Evolutionary conservation across 1,139 yeast species (phyloP).

Genomic region (Groenewaldozyma auringiensis): DNA sequence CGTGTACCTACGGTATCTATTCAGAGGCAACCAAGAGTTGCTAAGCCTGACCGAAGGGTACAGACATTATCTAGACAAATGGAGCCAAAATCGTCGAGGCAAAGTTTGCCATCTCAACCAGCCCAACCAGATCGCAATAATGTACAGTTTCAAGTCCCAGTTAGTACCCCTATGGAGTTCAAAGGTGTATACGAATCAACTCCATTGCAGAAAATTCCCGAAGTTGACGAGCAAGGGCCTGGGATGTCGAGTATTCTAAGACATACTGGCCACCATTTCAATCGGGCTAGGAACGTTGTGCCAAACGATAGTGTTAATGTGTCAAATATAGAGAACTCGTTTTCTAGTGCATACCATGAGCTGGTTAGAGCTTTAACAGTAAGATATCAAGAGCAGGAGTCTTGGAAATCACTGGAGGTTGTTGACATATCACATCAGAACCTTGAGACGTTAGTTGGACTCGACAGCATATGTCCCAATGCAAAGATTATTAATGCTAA

Average conservation of each 20-base stretch:
- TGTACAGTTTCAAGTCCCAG: neutral
- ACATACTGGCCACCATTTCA: neutral
- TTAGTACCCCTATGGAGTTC: neutral
- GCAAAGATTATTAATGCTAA: constrained; percentile 27
- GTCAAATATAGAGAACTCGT: constrained; percentile 26
- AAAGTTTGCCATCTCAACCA: no score
- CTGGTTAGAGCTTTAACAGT: constrained; percentile 28
- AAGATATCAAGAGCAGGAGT: constrained; percentile 26
- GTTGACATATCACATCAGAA: constrained; percentile 27
- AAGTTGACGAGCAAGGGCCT: constrained; percentile 11
- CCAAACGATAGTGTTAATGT: constrained; percentile 17
- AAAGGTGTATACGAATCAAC: neutral
- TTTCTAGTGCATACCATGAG: constrained; percentile 26
- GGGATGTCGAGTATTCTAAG: neutral
- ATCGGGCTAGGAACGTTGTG: neutral
- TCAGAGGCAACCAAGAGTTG: neutral
- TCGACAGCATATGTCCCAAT: constrained; percentile 33
- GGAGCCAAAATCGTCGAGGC: neutral
- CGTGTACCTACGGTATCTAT: neutral
- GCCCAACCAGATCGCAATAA: no score
- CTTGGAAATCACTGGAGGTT: constrained; percentile 32
- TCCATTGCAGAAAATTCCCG: constrained; percentile 7
- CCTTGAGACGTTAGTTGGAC: constrained; percentile 27
- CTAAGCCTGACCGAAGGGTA: neutral
- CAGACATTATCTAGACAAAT: neutral